Conservation (phyloP, 139 green algal genomes). For the Mychonastes homosphaera region DNA sequence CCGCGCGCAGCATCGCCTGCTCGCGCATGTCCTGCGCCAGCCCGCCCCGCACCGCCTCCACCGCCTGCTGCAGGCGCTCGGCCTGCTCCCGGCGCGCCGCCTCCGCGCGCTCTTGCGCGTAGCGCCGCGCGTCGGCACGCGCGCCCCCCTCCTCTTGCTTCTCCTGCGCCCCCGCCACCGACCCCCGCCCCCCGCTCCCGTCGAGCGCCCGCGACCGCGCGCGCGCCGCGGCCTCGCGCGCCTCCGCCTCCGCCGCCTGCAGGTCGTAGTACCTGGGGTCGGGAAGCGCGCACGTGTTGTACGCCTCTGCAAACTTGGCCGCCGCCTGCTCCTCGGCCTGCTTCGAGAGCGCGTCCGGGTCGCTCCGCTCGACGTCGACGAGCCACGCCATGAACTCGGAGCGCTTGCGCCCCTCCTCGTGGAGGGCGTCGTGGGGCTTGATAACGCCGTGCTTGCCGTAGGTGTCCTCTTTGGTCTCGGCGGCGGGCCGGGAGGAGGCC, state of each 20-base stretch:
- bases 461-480: no score
- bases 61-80: slow-evolving; percentile 50
- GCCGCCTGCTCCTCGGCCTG: slow-evolving; percentile 76
- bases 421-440: no score
- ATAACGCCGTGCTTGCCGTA: no score
- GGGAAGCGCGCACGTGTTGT: slow-evolving; percentile 65
- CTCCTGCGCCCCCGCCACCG: slow-evolving; percentile 2
- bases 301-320: slow-evolving; percentile 61
- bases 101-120: slow-evolving; percentile 33
- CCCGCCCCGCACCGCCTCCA: slow-evolving; percentile 48
- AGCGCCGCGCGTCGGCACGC: neutral
- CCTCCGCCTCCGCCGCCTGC: slow-evolving; percentile 51
- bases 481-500: no score
- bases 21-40: slow-evolving; percentile 1
- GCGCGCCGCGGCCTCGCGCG: slow-evolving; percentile 36
- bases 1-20: slow-evolving; percentile 58
- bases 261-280: slow-evolving; percentile 74
- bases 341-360: slow-evolving; percentile 58
- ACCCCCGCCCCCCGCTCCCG: neutral
- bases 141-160: neutral
- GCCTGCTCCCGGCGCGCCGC: slow-evolving; percentile 34
- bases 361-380: slow-evolving; percentile 56
- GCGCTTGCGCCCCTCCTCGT: slow-evolving; percentile 58
- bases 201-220: neutral
- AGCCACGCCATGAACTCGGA: slow-evolving; percentile 77